Conservation (phyloP, 305 asterid genomes). For the Stenogyne calaminthoides region DNA sequence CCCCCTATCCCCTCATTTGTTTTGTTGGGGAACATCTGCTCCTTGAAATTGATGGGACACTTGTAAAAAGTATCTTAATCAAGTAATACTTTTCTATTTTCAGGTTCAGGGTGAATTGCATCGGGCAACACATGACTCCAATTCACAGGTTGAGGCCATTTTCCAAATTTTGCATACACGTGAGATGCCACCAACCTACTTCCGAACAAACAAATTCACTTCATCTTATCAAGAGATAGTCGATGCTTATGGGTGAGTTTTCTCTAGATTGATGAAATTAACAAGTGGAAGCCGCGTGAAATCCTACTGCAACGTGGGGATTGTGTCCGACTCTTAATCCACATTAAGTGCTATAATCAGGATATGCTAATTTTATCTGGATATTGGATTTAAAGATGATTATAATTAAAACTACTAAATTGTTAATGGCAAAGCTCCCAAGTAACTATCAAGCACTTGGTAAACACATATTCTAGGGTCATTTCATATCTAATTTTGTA, state of each 20-base stretch:
- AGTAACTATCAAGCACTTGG: neutral
- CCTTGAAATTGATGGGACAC: constrained; percentile 13
- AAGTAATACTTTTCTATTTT: constrained; percentile 26
- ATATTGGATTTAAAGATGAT: neutral
- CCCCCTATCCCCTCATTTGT: neutral
- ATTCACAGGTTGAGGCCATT: constrained; percentile 95
- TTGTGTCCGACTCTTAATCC: neutral
- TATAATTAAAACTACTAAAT: neutral
- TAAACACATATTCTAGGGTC: neutral
- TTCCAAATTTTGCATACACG: constrained; percentile 84
- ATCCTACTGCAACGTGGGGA: neutral
- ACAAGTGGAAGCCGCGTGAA: neutral
- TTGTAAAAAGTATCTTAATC: constrained; percentile 17
- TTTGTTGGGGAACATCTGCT: neutral
- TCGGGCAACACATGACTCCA: constrained; percentile 78
- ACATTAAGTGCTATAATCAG: neutral
- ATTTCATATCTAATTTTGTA: neutral
- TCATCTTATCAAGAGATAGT: constrained; percentile 92
- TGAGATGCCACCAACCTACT: constrained; percentile 97
- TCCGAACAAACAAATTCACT: constrained; percentile 89
- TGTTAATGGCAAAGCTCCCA: neutral
- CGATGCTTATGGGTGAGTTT: constrained; percentile 97
- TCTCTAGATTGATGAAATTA: constrained; percentile 21
- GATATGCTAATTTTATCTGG: neutral
- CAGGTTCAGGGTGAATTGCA: constrained; percentile 92